phyloP scores from a whole-genome alignment of 257 asterid genomes.

The Solanum pennellii region DNA sequence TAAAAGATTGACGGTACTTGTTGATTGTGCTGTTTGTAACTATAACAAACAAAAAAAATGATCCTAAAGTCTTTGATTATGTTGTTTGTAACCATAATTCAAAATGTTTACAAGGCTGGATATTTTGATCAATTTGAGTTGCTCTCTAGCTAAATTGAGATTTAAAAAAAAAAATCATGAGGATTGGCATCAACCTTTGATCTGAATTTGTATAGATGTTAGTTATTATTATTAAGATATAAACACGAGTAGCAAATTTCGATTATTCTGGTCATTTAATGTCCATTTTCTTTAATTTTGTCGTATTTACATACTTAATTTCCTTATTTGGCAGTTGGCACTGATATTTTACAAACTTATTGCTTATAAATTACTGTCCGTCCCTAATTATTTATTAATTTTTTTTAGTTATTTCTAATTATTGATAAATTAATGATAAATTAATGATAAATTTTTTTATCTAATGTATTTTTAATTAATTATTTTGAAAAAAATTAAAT shows the following conservation, averaged over 20 bases:
- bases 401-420: too few species aligned
- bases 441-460: fast-evolving
- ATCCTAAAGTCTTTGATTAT: not conserved
- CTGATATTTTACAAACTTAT: not conserved
- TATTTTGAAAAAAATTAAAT: fast-evolving
- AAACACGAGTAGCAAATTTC: not conserved
- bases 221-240: not conserved
- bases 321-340: not conserved
- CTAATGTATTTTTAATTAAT: too few species aligned
- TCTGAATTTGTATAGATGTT: not conserved
- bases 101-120: not conserved
- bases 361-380: not conserved
- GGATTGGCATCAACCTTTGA: not conserved
- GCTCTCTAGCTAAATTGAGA: not conserved
- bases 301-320: not conserved
- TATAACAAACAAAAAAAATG: not conserved
- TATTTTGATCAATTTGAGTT: not conserved
- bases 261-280: not conserved
- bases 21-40: not conserved
- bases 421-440: too few species aligned
- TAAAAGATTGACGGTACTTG: not conserved
- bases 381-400: too few species aligned
- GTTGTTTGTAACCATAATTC: not conserved
- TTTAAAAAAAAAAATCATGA: too few species aligned
- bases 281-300: not conserved